A percentile compares a stretch with the other conserved stretches of the same genome.
Evolutionary conservation across 805 yeast genomes (phyloP).

Genomic region (Priceomyces medius): DNA sequence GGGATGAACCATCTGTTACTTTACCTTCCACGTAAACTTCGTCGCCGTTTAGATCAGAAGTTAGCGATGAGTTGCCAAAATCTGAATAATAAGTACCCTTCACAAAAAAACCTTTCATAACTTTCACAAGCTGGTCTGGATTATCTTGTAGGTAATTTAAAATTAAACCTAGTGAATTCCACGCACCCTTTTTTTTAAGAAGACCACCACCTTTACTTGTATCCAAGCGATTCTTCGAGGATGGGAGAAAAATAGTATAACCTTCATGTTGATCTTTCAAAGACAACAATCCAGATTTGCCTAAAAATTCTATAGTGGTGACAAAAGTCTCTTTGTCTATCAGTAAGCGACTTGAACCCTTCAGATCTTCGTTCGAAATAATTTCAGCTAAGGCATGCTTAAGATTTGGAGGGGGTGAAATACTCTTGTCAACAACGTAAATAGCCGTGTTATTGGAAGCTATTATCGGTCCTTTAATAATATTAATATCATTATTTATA

Average conservation of each 20-base stretch:
- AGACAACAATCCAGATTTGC: constrained; percentile 50
- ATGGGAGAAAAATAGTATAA: constrained; percentile 77
- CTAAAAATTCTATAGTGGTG: constrained; percentile 58
- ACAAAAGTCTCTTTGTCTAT: constrained; percentile 53
- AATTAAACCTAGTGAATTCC: constrained; percentile 63
- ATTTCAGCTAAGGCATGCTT: constrained; percentile 57
- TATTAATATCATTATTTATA: constrained; percentile 57
- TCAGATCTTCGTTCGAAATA: constrained; percentile 12
- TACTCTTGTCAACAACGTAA: constrained; percentile 59
- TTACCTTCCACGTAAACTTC: constrained; percentile 20
- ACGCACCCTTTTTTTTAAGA: constrained; percentile 39
- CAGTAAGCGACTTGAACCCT: constrained; percentile 31
- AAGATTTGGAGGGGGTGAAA: constrained; percentile 63
- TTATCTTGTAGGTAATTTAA: constrained; percentile 57
- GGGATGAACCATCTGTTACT: constrained; percentile 17
- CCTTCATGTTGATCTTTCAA: constrained; percentile 56
- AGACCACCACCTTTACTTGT: background rate
- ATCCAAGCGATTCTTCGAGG: constrained; percentile 37
- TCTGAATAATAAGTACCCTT: constrained; percentile 70
- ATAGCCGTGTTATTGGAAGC: constrained; percentile 56
- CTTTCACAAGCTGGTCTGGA: constrained; percentile 45
- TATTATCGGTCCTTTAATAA: constrained; percentile 37
- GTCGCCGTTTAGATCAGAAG: constrained; percentile 30
- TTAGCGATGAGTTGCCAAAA: constrained; percentile 26
- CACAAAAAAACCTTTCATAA: constrained; percentile 60